Percentiles rank a stretch among this genome's conserved stretches.
Conservation (phyloP, 1,284 basidiomycete species). For the Hymenochaete sp. region DNA sequence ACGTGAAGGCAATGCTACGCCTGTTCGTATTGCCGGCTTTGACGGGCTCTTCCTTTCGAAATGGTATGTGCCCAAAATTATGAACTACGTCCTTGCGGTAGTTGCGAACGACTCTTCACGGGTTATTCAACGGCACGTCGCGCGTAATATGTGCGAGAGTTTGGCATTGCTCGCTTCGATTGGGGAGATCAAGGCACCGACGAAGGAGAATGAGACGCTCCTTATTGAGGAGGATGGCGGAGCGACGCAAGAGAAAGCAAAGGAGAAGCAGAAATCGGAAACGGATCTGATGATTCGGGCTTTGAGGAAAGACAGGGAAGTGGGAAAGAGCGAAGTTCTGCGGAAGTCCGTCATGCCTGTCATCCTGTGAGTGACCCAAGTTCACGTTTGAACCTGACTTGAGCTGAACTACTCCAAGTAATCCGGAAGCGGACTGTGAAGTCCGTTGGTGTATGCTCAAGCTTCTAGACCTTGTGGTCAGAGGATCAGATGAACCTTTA, state of each 20-base stretch:
- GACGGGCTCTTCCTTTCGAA: constrained; percentile 89
- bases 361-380: constrained; percentile 49
- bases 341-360: constrained; percentile 77
- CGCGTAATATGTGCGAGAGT: constrained; percentile 79
- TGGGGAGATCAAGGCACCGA: constrained; percentile 75
- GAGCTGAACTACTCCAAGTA: constrained; percentile 34
- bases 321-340: constrained; percentile 75
- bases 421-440: constrained; percentile 72
- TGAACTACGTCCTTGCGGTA: constrained; percentile 86
- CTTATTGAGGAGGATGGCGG: constrained; percentile 86
- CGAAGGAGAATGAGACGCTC: constrained; percentile 67
- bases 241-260: constrained; percentile 50
- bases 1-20: constrained; percentile 87
- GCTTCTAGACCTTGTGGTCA: constrained; percentile 83
- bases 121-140: constrained; percentile 76
- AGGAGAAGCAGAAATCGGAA: constrained; percentile 73
- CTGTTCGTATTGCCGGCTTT: constrained; percentile 87
- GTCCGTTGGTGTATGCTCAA: constrained; percentile 90
- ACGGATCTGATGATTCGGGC: constrained; percentile 75
- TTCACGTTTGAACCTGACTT: constrained; percentile 9
- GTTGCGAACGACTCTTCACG: constrained; percentile 83
- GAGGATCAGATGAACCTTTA: constrained; percentile 72
- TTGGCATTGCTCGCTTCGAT: constrained; percentile 82
- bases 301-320: constrained; percentile 74
- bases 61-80: constrained; percentile 77